A percentile compares a stretch with the other conserved stretches of the same genome.
phyloP scores from a whole-genome alignment of 257 asterid genomes.

The Gentiana dahurica region DNA sequence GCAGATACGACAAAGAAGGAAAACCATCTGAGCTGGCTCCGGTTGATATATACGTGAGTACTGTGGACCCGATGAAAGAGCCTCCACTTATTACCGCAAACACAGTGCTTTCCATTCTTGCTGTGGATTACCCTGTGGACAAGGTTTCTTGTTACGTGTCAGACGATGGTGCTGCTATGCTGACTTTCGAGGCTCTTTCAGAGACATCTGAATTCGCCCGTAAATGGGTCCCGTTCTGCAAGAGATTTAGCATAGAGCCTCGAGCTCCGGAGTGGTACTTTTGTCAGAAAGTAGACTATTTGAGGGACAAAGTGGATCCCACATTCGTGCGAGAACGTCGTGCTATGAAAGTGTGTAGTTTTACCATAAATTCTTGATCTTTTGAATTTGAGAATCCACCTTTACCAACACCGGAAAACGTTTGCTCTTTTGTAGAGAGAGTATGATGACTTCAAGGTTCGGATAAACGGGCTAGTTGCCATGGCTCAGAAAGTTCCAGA shows the following conservation, averaged over 20 bases:
- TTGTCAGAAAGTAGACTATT: constrained; percentile 72
- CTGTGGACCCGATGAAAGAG: constrained; percentile 93
- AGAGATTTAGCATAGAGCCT: constrained; percentile 75
- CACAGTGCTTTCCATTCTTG: constrained; percentile 91
- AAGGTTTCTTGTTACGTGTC: constrained; percentile 93
- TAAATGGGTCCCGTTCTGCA: constrained; percentile 97
- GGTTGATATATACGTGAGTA: constrained; percentile 81
- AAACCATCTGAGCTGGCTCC: constrained; percentile 83
- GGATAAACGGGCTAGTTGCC: constrained; percentile 81
- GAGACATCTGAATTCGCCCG: constrained; percentile 95
- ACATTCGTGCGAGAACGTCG: constrained; percentile 95
- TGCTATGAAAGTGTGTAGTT: constrained; percentile 72
- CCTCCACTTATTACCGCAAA: constrained; percentile 98
- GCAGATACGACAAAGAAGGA: constrained; percentile 94
- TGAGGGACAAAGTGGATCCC: constrained; percentile 80
- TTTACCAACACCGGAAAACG: neutral
- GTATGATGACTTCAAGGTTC: constrained; percentile 81
- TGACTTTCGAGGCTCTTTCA: constrained; percentile 92
- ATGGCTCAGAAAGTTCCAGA: constrained; percentile 92
- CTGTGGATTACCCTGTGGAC: constrained; percentile 88
- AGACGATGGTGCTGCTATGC: constrained; percentile 99
- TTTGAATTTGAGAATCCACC: neutral
- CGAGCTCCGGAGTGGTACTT: constrained; percentile 98
- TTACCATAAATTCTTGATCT: neutral
- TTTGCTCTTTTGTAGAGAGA: constrained; percentile 55